Conservation (phyloP, 352 stramenopile species). For the Phytophthora brassicae region DNA sequence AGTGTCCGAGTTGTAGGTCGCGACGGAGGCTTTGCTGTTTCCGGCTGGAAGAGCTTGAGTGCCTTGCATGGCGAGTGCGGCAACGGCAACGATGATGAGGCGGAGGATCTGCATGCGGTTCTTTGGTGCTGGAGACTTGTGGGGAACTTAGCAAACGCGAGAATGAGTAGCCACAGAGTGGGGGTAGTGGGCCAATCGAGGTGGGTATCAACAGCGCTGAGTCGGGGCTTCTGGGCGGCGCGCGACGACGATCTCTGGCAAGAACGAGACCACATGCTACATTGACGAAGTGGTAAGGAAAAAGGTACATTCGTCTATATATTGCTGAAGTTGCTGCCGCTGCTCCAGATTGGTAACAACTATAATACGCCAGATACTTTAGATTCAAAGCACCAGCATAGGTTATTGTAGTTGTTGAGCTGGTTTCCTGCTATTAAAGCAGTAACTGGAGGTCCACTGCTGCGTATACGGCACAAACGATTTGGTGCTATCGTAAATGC, state of each 20-base stretch:
- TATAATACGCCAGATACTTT: no score
- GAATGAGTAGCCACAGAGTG: constrained; percentile 13
- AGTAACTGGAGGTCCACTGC: not conserved
- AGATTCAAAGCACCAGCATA: not conserved
- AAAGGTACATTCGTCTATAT: no score
- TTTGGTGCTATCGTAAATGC: not conserved
- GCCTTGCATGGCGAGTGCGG: constrained; percentile 31
- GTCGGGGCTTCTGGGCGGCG: not conserved
- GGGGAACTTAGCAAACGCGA: constrained; percentile 15
- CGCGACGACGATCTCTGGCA: not conserved
- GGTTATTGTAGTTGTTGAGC: no score
- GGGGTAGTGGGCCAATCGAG: not conserved
- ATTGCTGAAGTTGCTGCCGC: no score
- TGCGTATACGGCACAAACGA: no score
- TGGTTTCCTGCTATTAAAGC: no score
- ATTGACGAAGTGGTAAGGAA: no score
- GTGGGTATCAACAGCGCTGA: not conserved
- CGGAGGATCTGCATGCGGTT: constrained; percentile 25
- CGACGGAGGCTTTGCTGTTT: not conserved
- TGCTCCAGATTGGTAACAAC: no score
- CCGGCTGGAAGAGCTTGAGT: constrained; percentile 38
- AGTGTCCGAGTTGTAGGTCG: constrained; percentile 19
- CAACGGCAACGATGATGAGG: constrained; percentile 15
- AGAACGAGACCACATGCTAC: not conserved
- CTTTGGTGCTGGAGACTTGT: constrained; percentile 13